These are phyloP conservation scores for Noccaea bulbosa DNA, from an alignment of 345 rosid species.

Conservation along the genomic window DNA sequence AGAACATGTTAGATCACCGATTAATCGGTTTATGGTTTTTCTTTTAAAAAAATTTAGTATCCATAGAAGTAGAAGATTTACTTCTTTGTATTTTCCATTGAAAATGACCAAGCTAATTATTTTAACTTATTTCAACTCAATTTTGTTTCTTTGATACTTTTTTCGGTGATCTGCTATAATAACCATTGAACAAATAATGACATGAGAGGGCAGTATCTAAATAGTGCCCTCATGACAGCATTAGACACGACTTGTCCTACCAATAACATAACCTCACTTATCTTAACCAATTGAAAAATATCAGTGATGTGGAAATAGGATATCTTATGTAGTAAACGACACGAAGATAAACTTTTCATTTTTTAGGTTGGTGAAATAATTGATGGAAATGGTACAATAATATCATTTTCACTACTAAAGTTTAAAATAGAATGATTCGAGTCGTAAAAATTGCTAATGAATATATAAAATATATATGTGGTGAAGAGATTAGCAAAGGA, in stretches of 20 bases:
- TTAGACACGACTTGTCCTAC: constrained; percentile 18
- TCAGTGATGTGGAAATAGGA: constrained; percentile 2
- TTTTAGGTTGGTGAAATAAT: background rate
- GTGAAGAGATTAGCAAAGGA: constrained; percentile 32
- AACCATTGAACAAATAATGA: constrained; percentile 1
- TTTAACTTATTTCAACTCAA: background rate
- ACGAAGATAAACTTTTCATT: background rate
- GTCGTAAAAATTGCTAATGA: constrained; percentile 11
- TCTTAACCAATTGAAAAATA: constrained; percentile 12
- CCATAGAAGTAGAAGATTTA: constrained; percentile 7
- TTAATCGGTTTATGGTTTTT: background rate
- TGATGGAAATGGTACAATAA: constrained; percentile 12
- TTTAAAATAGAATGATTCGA: constrained; percentile 38
- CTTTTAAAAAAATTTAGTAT: background rate
- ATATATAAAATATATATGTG: constrained; percentile 28
- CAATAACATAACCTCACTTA: constrained; percentile 13
- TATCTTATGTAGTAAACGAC: constrained; percentile 4
- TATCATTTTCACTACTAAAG: constrained; percentile 33
- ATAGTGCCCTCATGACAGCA: constrained; percentile 16
- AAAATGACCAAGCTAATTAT: constrained; percentile 4
- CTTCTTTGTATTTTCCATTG: background rate
- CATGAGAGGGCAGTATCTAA: constrained; percentile 24
- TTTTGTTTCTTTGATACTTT: background rate
- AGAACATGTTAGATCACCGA: constrained; percentile 12
- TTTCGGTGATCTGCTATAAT: too few species aligned